Evolutionary conservation across 768 basidiomycete genomes (phyloP).

Genomic region (Podaxis carcinomalis): DNA sequence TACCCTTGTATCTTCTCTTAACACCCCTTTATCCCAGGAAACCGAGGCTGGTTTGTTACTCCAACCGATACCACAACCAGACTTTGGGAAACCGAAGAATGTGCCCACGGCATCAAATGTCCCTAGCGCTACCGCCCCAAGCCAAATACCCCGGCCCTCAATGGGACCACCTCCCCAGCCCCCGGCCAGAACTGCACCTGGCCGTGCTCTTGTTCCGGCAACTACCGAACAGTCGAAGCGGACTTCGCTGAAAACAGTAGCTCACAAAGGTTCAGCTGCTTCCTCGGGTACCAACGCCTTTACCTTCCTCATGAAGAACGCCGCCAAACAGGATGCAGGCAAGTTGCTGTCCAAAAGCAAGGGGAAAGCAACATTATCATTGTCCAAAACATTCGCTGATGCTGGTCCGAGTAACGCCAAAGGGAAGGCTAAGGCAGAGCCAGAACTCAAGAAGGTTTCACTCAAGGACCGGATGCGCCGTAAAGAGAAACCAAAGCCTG

Average conservation of each 20-base stretch:
- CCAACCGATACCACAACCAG: constrained; percentile 12
- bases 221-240: background rate
- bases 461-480: constrained; percentile 17
- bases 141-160: constrained; percentile 31
- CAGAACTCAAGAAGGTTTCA: constrained; percentile 19
- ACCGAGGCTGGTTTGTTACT: background rate
- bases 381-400: background rate
- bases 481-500: constrained; percentile 19
- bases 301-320: constrained; percentile 8
- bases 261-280: background rate
- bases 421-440: constrained; percentile 32
- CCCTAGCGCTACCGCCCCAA: constrained; percentile 11
- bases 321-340: background rate
- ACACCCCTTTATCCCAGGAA: background rate
- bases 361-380: constrained; percentile 9
- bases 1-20: no score
- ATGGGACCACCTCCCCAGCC: constrained; percentile 12
- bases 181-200: constrained; percentile 14
- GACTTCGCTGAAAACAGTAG: background rate
- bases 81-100: constrained; percentile 8
- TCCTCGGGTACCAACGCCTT: constrained; percentile 2
- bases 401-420: constrained; percentile 21
- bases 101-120: constrained; percentile 10
- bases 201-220: constrained; percentile 9
- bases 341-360: constrained; percentile 15